These are phyloP conservation scores for Hysterium pulicare DNA, from an alignment of 2,329 filamentous ascomycete species.

Conservation along the genomic window DNA sequence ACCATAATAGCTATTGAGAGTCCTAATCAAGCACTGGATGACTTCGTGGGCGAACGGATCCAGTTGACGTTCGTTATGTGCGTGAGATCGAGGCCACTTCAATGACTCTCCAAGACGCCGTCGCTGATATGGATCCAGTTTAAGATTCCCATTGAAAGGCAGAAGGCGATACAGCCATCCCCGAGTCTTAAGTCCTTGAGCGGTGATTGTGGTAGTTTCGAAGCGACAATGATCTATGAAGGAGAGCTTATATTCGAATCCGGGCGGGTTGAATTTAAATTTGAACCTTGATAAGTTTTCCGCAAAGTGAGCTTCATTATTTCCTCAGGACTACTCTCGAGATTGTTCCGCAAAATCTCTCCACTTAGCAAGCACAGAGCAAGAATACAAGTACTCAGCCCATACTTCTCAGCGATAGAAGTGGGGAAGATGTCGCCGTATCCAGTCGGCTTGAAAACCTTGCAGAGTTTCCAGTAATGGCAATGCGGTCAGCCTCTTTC, in stretches of 20 bases:
- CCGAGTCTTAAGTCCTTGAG: background rate
- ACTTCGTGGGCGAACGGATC: no score
- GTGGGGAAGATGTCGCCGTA: constrained; percentile 4
- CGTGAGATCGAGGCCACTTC: no score
- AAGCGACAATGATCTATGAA: constrained; percentile 17
- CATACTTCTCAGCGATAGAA: constrained; percentile 1
- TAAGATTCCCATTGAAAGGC: background rate
- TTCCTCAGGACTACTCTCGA: background rate
- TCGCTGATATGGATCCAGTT: no score
- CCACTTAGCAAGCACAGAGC: constrained; percentile 15
- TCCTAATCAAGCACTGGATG: no score
- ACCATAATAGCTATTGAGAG: no score
- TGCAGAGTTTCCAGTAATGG: constrained; percentile 16
- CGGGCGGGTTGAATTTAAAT: constrained; percentile 9
- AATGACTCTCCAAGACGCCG: no score
- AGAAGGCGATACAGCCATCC: background rate
- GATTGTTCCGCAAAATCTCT: constrained; percentile 11
- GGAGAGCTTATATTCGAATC: constrained; percentile 4
- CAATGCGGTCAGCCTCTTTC: constrained; percentile 13
- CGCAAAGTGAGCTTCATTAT: background rate
- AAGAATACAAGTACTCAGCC: constrained; percentile 14
- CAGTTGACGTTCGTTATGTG: no score
- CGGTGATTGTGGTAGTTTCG: background rate
- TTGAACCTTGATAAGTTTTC: constrained; percentile 3
- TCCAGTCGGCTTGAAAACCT: constrained; percentile 13